Percentiles rank a stretch among this genome's conserved stretches.
These are phyloP conservation scores for Fusarium oligoseptatum DNA, from an alignment of 2,329 filamentous ascomycete genomes.

Conservation along the genomic window DNA sequence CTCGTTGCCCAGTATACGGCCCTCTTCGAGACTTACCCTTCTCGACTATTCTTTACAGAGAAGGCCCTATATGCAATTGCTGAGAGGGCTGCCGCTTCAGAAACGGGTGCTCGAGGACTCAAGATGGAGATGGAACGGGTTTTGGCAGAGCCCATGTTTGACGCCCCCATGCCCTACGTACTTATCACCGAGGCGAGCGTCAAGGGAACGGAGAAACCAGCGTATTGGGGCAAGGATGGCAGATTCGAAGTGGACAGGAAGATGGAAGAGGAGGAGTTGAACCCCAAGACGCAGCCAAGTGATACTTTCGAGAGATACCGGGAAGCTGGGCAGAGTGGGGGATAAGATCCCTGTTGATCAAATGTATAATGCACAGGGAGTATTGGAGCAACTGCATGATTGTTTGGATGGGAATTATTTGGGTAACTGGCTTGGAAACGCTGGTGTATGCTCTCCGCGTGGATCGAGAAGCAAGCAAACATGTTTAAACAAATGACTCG, in stretches of 20 bases:
- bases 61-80: conserved; percentile 86
- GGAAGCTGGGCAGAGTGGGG: conserved; percentile 63
- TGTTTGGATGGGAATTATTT: conserved; percentile 25
- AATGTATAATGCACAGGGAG: conserved; percentile 3
- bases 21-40: conserved; percentile 84
- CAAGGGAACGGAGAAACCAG: conserved; percentile 69
- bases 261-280: conserved; percentile 72
- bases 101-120: conserved; percentile 83
- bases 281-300: conserved; percentile 35
- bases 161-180: conserved; percentile 81
- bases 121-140: conserved; percentile 86
- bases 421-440: conserved; percentile 27
- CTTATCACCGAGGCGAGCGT: conserved; percentile 80
- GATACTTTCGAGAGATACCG: conserved; percentile 58
- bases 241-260: conserved; percentile 77
- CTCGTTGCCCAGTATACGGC: conserved; percentile 90
- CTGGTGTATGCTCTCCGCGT: conserved; percentile 23
- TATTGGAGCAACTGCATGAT: conserved; percentile 30
- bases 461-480: conserved; percentile 33
- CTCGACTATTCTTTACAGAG: conserved; percentile 85
- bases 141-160: conserved; percentile 84
- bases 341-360: conserved; percentile 47
- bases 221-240: conserved; percentile 78
- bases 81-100: conserved; percentile 68
- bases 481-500: conserved; percentile 50